Conservation (phyloP, 495 filamentous ascomycete species). For the Neurospora sp. region DNA sequence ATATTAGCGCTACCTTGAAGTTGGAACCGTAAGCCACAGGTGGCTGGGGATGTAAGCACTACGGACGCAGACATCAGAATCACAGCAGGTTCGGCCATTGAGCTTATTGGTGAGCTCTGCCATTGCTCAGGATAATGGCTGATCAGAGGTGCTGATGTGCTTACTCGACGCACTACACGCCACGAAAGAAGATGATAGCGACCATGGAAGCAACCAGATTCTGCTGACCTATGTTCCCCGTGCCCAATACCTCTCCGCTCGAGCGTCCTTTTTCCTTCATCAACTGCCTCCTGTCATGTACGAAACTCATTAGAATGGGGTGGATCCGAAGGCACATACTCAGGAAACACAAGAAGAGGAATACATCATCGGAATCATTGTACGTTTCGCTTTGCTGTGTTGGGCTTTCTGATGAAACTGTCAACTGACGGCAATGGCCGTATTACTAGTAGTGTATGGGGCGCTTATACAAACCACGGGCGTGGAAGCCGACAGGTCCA, state of each 20-base stretch:
- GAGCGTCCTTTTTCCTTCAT: neutral
- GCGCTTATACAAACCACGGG: too few species aligned
- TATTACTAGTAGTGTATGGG: too few species aligned
- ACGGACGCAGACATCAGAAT: too few species aligned
- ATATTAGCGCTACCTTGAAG: neutral
- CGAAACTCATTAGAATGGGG: neutral
- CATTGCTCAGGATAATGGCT: neutral
- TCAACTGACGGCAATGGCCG: neutral
- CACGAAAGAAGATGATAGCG: too few species aligned
- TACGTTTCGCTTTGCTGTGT: too few species aligned
- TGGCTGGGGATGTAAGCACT: neutral
- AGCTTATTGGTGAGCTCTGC: neutral
- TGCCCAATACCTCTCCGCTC: neutral
- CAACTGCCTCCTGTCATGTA: neutral
- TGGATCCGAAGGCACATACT: neutral
- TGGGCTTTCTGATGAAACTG: too few species aligned
- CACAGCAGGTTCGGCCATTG: neutral
- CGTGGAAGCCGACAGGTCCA: too few species aligned
- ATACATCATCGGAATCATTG: too few species aligned
- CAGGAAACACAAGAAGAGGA: too few species aligned
- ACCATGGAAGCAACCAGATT: too few species aligned
- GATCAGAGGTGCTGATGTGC: neutral
- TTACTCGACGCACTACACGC: neutral
- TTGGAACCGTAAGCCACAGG: too few species aligned
- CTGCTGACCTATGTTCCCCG: neutral